These are phyloP conservation scores for Blepharisma japonicum DNA, from an alignment of 73 alveolate genomes.

Conservation along the genomic window DNA sequence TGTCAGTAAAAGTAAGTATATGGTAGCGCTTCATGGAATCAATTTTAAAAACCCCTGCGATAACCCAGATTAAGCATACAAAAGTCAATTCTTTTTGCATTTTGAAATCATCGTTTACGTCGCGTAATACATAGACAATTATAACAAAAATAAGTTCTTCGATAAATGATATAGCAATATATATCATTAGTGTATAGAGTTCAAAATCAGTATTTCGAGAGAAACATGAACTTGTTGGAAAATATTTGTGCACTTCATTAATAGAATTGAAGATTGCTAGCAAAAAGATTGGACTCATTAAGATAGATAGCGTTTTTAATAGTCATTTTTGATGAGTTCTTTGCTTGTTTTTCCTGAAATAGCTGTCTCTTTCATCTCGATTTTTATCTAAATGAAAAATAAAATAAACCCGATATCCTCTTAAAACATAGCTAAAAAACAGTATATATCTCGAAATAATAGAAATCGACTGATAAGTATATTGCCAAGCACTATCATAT, in stretches of 20 bases:
- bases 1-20: neutral
- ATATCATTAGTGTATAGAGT: neutral
- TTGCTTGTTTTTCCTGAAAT: neutral
- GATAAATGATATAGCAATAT: neutral
- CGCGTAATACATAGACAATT: neutral
- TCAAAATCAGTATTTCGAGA: neutral
- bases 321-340: conserved; percentile 19
- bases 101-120: conserved; percentile 18
- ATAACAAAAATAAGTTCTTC: conserved; percentile 20
- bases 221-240: neutral
- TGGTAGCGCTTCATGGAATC: neutral
- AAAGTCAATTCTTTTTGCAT: neutral
- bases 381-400: conserved; percentile 17
- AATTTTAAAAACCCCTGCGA: conserved; percentile 8
- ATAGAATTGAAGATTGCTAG: neutral
- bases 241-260: neutral
- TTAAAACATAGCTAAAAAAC: neutral
- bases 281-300: neutral
- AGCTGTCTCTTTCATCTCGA: conserved; percentile 20
- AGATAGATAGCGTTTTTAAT: neutral
- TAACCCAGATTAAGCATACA: conserved; percentile 9
- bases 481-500: neutral
- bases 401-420: conserved; percentile 20
- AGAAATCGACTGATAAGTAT: neutral
- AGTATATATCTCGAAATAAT: neutral